These are phyloP conservation scores for Blepharisma undulans DNA, from an alignment of 169 alveolate genomes.

Conservation along the genomic window DNA sequence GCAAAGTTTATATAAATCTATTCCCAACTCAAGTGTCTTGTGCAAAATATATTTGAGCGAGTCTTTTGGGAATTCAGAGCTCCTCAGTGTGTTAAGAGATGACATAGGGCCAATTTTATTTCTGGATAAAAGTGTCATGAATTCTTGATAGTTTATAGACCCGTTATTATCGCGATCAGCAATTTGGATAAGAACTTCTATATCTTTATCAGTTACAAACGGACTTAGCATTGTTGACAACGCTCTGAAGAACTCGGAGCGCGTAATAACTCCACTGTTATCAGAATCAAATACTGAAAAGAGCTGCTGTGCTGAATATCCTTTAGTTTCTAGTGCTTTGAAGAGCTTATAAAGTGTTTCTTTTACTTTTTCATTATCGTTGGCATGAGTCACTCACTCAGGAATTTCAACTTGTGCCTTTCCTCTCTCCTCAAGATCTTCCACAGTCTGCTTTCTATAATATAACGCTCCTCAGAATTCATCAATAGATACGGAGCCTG, in stretches of 20 bases:
- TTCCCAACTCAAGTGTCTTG: slow-evolving; percentile 5
- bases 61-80: slow-evolving; percentile 6
- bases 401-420: neutral
- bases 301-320: neutral
- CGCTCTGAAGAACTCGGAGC: neutral
- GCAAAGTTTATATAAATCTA: slow-evolving; percentile 20
- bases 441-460: neutral
- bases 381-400: neutral
- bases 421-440: neutral
- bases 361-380: neutral
- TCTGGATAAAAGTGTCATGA: neutral
- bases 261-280: neutral
- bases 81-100: neutral
- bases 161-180: slow-evolving; percentile 12
- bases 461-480: slow-evolving; percentile 29
- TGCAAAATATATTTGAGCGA: slow-evolving; percentile 13
- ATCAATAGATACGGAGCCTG: slow-evolving; percentile 26
- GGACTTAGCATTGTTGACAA: neutral
- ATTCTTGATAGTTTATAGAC: neutral
- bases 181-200: neutral
- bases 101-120: neutral
- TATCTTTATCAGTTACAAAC: neutral
- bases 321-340: neutral
- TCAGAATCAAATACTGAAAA: neutral
- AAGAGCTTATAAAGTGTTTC: neutral